Base-by-base conservation (phyloP, 2,329 filamentous ascomycete species). In the Hymenoscyphus linearis region DNA sequence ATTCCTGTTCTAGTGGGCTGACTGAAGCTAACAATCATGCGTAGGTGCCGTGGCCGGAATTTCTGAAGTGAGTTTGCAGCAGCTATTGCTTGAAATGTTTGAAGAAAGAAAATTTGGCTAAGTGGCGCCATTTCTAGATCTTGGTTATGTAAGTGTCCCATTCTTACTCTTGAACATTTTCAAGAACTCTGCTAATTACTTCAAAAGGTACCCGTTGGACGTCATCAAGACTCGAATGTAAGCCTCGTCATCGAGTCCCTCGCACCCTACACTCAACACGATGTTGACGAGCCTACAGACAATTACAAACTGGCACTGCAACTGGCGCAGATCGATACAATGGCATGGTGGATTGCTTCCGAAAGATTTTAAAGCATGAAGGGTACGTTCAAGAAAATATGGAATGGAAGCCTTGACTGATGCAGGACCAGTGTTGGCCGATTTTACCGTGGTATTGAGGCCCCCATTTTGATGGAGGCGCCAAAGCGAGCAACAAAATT, bases 191-290 rank as follows among this genome's bases (percentile, higher is more conserved):
- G 57, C 63, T 71, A 54, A 70, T 35, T 57, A 25, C 40, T 35
- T 16, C 25, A 16, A 69, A 75, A 97, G 93, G 95, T 99, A 99
- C 81, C 95, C 95, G 69, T 83, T 99, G 76, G 95, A 99, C 76
- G 95, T 99, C 62, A 91, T 98, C 77, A 98, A 98, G 85, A 98
- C 95, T 67, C 84, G 93, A 88, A 89, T 96, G 90, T 95, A 85
- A 83, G 87, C 37, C 27, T 47, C n/a, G 31, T 47, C 40, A n/a
- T 47, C 40, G n/a, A 47, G 40, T 47, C 18, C 40, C 40, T 25
- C 18, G 40, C 9, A 22, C 7, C 40, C 7, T 10, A 13, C 40
- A 3, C 18, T 9, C n/a, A n/a, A 18, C n/a, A 25, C 26, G 7
- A 31, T 31, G 52, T 62, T 69, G 59, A 70, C 55, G 59, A 59